Conservation (phyloP, 306 rosid genomes). For the Albizia julibrissin region DNA sequence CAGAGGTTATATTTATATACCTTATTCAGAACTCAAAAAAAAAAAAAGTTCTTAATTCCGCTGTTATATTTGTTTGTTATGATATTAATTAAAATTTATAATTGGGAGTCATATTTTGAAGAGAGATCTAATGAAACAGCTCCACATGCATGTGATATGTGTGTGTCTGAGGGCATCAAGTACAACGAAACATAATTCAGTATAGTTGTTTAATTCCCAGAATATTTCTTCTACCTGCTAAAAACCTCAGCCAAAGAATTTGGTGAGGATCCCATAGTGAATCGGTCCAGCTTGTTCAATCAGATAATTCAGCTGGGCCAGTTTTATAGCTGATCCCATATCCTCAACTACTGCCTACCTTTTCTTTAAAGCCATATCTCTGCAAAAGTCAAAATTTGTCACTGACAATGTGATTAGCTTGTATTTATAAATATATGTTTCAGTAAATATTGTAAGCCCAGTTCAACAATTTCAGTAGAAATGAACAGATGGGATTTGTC, state of each 20-base stretch:
- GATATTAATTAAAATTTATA: neutral
- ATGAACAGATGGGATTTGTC: neutral
- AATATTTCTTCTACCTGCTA: neutral
- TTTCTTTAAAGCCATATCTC: neutral
- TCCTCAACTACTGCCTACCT: neutral
- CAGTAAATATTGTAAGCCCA: neutral
- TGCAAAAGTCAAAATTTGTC: neutral
- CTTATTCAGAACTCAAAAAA: neutral
- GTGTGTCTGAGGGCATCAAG: neutral
- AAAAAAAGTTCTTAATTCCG: neutral
- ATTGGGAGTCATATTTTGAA: neutral
- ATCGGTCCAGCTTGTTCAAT: neutral
- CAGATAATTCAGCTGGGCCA: neutral
- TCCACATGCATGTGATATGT: neutral
- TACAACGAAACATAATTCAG: too few relatives aligned
- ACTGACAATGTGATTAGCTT: neutral
- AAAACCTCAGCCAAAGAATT: neutral
- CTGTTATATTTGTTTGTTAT: neutral
- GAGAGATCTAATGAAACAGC: neutral
- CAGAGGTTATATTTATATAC: neutral
- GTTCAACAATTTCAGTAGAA: slow-evolving; percentile 6
- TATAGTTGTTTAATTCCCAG: neutral
- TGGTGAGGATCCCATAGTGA: neutral
- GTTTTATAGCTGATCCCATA: neutral
- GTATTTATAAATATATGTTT: neutral